These are phyloP conservation scores for Skeletonema tropicum DNA, from an alignment of 108 stramenopile species.

Conservation along the genomic window DNA sequence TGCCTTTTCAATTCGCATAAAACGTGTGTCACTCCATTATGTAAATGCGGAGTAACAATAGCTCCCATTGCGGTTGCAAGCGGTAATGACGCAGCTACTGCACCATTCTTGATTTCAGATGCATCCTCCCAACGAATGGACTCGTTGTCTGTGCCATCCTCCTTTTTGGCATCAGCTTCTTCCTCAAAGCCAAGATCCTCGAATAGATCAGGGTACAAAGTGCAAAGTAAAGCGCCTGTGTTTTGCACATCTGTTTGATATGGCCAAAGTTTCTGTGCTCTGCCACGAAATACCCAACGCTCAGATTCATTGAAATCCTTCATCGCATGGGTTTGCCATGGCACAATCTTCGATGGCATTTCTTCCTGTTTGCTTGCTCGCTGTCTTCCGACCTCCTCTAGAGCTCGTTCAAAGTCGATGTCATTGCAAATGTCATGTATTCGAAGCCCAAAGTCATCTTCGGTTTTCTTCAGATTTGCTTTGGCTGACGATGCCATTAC, in stretches of 20 bases:
- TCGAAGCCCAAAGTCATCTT: constrained; percentile 62
- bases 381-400: constrained; percentile 45
- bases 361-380: not conserved
- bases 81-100: constrained; percentile 50
- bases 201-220: constrained; percentile 51
- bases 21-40: constrained; percentile 66
- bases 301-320: constrained; percentile 25
- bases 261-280: constrained; percentile 50
- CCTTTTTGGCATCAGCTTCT: constrained; percentile 15
- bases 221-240: not conserved
- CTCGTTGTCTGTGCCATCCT: constrained; percentile 4
- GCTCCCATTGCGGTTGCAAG: constrained; percentile 64
- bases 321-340: constrained; percentile 51
- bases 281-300: constrained; percentile 52
- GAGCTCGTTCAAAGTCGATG: constrained; percentile 56
- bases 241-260: constrained; percentile 5
- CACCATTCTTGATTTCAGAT: constrained; percentile 20
- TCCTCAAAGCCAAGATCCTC: constrained; percentile 23
- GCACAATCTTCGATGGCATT: not conserved
- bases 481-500: constrained; percentile 41
- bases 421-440: constrained; percentile 22
- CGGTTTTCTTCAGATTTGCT: constrained; percentile 17
- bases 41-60: constrained; percentile 52
- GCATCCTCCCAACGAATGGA: constrained; percentile 43
- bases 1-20: constrained; percentile 57